These are phyloP conservation scores for Paramyrothecium roridum DNA, from an alignment of 2,329 filamentous ascomycete genomes.

Conservation along the genomic window DNA sequence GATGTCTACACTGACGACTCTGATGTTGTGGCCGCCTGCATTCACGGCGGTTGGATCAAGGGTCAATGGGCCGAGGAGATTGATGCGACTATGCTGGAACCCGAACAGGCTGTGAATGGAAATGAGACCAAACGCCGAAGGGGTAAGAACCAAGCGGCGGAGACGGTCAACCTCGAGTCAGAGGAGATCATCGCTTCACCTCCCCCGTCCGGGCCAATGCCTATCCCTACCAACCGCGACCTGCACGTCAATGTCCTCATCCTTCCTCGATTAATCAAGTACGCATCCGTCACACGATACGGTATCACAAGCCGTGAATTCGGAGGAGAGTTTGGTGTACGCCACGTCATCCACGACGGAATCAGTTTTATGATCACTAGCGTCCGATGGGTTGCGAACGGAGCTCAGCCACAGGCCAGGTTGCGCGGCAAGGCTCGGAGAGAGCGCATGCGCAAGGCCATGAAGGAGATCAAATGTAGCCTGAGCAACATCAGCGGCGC, in stretches of 20 bases:
- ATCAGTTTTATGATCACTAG: constrained; percentile 83
- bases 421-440: constrained; percentile 53
- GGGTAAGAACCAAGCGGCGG: constrained; percentile 21
- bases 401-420: constrained; percentile 57
- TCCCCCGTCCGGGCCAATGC: constrained; percentile 58
- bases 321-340: constrained; percentile 46
- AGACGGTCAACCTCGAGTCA: constrained; percentile 31
- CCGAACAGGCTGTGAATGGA: constrained; percentile 32
- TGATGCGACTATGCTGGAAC: constrained; percentile 63
- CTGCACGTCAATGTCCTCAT: constrained; percentile 85
- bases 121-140: constrained; percentile 27
- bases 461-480: constrained; percentile 45
- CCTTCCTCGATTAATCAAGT: constrained; percentile 74
- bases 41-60: constrained; percentile 88
- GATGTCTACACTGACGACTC: constrained; percentile 96
- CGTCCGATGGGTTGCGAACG: constrained; percentile 80
- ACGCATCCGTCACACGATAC: constrained; percentile 70
- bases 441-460: constrained; percentile 54
- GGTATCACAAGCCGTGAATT: constrained; percentile 82
- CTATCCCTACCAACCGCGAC: constrained; percentile 67
- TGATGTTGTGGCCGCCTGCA: constrained; percentile 86
- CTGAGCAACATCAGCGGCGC: constrained; percentile 25
- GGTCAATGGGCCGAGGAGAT: constrained; percentile 83
- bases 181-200: constrained; percentile 48
- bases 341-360: constrained; percentile 67